Evolutionary conservation across 2,329 filamentous ascomycete species (phyloP).

Genomic region (Chrysosphaeria jannelii): DNA sequence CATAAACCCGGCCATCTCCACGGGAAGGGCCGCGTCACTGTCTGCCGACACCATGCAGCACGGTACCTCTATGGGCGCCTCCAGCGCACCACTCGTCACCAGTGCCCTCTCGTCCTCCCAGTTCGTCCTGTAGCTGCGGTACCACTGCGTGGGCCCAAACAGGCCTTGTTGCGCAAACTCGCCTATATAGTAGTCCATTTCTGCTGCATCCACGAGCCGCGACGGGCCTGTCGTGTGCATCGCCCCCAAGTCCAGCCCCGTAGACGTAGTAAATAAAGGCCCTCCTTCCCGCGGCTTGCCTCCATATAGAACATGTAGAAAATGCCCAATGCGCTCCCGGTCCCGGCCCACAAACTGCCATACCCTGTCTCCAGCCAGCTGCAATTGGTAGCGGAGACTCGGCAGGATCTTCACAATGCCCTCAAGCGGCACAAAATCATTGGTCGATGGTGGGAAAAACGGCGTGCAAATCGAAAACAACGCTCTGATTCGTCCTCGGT

Average conservation of each 20-base stretch:
- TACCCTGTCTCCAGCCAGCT: slow-evolving; percentile 41
- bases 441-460: slow-evolving; percentile 22
- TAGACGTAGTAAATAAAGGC: slow-evolving; percentile 13
- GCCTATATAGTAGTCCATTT: slow-evolving; percentile 46
- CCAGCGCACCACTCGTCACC: slow-evolving; percentile 17
- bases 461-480: slow-evolving; percentile 64
- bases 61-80: slow-evolving; percentile 24
- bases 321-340: slow-evolving; percentile 25
- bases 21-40: slow-evolving; percentile 41
- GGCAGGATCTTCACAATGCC: slow-evolving; percentile 25
- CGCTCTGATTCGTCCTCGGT: slow-evolving; percentile 40
- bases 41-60: slow-evolving; percentile 46
- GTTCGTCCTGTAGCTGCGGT: slow-evolving; percentile 44
- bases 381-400: slow-evolving; percentile 62
- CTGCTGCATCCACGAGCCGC: slow-evolving; percentile 31
- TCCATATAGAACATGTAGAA: slow-evolving; percentile 43
- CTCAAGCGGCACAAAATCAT: slow-evolving; percentile 19
- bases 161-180: slow-evolving; percentile 45
- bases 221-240: slow-evolving; percentile 24
- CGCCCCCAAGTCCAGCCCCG: slow-evolving; percentile 33
- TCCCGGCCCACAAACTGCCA: slow-evolving; percentile 21
- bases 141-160: slow-evolving; percentile 67
- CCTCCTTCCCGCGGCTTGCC: slow-evolving; percentile 17
- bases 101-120: slow-evolving; percentile 41
- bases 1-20: slow-evolving; percentile 43